Evolutionary conservation across 2,329 filamentous ascomycete species (phyloP), one percentile per base, ranked within the genome.

Genomic region (Exophiala spinifera): DNA sequence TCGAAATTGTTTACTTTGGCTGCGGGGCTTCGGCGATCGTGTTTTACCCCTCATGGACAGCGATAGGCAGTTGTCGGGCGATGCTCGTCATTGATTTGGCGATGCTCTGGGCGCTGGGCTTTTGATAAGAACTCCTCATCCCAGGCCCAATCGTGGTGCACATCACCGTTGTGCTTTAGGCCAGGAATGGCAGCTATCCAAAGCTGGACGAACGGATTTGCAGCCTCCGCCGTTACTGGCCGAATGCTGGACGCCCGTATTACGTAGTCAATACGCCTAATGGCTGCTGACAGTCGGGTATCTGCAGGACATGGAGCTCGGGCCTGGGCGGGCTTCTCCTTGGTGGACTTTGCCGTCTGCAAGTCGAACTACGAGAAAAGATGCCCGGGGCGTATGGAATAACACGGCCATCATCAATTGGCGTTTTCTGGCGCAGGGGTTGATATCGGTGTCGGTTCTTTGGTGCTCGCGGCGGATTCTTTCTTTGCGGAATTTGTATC

Each of bases 401-500:
- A n/a, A n/a, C n/a, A n/a, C n/a, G n/a, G n/a, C n/a, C n/a, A n/a
- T n/a, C n/a, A 21, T 15, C 31, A 37, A 23, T 23, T 40, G 39
- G 48, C 37, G 31, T 19, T 14, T 36, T 40, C 46, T 31, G 34
- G 40, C 8, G 28, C 19, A 23, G 54, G 51, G 17, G 60, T 53
- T 11, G 57, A 56, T 8, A 46, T 23, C 34, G 33, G 45, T 6
- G 57, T 55, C 4, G 23, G 44, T 31, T 37, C 46, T 46, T 49
- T 33, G 59, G 66, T 50, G 40, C 33, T 57, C 19, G 19, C 45
- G 17, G 49, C 31, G 3, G 54, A 48, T 45, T 72, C 67, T 45
- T 67, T 68, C 51, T 73, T 75, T n/a, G 70, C 68, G 10, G 72
- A 62, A 55, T 71, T 71, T n/a, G 75, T 77, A 51, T 73, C 69